Evolutionary conservation across 805 yeast species (phyloP), one percentile per base, ranked within the genome.

Genomic region (Candida railenensis): DNA sequence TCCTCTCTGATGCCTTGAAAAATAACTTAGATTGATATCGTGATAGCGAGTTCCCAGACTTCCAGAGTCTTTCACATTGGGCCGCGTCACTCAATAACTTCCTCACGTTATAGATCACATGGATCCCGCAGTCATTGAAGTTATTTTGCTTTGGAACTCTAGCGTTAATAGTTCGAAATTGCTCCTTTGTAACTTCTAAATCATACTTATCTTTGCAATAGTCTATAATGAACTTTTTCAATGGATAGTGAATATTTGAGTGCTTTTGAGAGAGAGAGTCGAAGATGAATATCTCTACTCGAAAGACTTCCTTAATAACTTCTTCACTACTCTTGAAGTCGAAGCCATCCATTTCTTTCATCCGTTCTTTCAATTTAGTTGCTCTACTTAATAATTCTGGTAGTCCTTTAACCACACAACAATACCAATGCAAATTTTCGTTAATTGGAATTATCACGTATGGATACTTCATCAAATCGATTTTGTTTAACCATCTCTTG

Each of bases 101-200:
- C 47, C 73, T 69, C 11, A 84, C 75, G 55, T 87, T 90, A 54
- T 84, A 84, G 14, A 94, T 84, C 1, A 92, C 87, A 66, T 88
- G 97, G 18, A 94, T 81, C 1, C 99, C 99, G 69, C 99, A 94
- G 62, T 94, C 99, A 59, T 90, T 88, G 66, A 84, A 82, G 61
- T 94, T 94, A 25, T 83, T 82, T 59, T 94, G 99, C 48, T 76
- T 81, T 0, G 97, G 96, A 0, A 89, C 94, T 3, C 69, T 58
- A 3, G 83, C 81, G 5, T 71, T 62, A 43, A 70, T 61, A 40
- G 80, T 65, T 38, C 73, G 62, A 19, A 91, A 78, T 37, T 70
- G 74, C 3, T 66, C 62, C 11, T 70, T 70, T 18, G 66, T 66
- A 3, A 90, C 56, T 0, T 67, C 72, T 8, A 83, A 50, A 0